Evolutionary conservation across 306 rosid genomes (phyloP).

Genomic region (Begonia fuchsioides): DNA sequence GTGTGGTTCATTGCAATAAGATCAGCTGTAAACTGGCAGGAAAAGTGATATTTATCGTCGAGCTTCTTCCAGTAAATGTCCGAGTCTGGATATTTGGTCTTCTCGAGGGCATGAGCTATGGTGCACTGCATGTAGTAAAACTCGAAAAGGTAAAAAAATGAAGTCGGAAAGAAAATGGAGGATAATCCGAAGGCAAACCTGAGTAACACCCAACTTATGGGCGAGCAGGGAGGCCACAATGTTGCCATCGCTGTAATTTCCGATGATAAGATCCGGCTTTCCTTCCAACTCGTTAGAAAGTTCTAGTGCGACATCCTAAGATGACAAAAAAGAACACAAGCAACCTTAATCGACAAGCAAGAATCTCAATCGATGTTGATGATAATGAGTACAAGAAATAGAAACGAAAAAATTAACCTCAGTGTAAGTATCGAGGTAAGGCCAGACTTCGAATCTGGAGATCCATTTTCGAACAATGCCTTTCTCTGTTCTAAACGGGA

Average conservation of each 20-base stretch:
- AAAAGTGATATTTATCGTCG: slow-evolving; percentile 88
- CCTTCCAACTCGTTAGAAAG: slow-evolving; percentile 78
- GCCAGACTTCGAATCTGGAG: slow-evolving; percentile 99
- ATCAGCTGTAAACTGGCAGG: slow-evolving; percentile 97
- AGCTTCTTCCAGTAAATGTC: slow-evolving; percentile 94
- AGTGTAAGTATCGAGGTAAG: slow-evolving; percentile 83
- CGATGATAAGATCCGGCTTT: slow-evolving; percentile 91
- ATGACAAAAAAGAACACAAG: neutral
- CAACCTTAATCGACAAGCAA: neutral
- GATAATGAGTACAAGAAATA: neutral
- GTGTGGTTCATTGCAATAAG: slow-evolving; percentile 99
- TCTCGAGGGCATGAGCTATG: slow-evolving; percentile 98
- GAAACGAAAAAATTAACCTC: slow-evolving; percentile 33
- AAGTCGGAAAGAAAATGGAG: neutral
- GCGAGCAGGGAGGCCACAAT: slow-evolving; percentile 92
- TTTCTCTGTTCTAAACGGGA: slow-evolving; percentile 71
- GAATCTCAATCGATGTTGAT: neutral
- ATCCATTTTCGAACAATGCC: slow-evolving; percentile 92
- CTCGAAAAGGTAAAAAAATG: neutral
- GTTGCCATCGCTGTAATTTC: slow-evolving; percentile 98
- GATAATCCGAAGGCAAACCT: slow-evolving; percentile 28
- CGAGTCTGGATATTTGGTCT: slow-evolving; percentile 94
- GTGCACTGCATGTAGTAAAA: slow-evolving; percentile 48
- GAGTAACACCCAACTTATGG: slow-evolving; percentile 81
- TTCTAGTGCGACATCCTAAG: slow-evolving; percentile 79